These are phyloP conservation scores for Pythium periplocum DNA, from an alignment of 352 stramenopile genomes.

Conservation along the genomic window DNA sequence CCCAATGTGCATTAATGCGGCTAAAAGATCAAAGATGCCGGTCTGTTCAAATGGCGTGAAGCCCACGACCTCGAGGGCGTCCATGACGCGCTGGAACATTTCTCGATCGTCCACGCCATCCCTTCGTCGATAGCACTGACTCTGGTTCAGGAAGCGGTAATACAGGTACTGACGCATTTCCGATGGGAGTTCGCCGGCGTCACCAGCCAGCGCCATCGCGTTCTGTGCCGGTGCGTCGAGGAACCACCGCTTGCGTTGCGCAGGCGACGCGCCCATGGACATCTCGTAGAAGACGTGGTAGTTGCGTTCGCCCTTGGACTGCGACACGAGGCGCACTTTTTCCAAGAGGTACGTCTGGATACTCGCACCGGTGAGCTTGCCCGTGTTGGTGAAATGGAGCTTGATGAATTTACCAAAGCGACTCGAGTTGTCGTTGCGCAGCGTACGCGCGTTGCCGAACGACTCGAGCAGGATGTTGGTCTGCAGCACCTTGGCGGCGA, in stretches of 20 bases:
- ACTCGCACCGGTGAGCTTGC: slow-evolving; percentile 70
- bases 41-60: slow-evolving; percentile 69
- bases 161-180: slow-evolving; percentile 53
- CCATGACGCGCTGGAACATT: slow-evolving; percentile 76
- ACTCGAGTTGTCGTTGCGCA: slow-evolving; percentile 89
- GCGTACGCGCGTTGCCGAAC: slow-evolving; percentile 85
- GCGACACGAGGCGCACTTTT: slow-evolving; percentile 87
- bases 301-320: slow-evolving; percentile 77
- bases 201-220: slow-evolving; percentile 27
- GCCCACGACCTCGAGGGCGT: slow-evolving; percentile 79
- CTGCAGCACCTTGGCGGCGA: slow-evolving; percentile 87
- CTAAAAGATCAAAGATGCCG: slow-evolving; percentile 79
- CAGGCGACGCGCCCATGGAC: slow-evolving; percentile 44
- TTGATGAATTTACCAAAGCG: slow-evolving; percentile 92
- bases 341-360: slow-evolving; percentile 94
- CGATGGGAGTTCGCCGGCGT: slow-evolving; percentile 36
- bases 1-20: slow-evolving; percentile 86
- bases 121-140: slow-evolving; percentile 71
- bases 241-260: slow-evolving; percentile 49
- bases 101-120: slow-evolving; percentile 71
- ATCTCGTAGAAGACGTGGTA: slow-evolving; percentile 89
- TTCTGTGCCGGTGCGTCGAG: slow-evolving; percentile 43
- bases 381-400: slow-evolving; percentile 76
- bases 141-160: slow-evolving; percentile 85
- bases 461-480: slow-evolving; percentile 89